Evolutionary conservation across 352 stramenopile species (phyloP).

Genomic region (Saprolegnia diclina): DNA sequence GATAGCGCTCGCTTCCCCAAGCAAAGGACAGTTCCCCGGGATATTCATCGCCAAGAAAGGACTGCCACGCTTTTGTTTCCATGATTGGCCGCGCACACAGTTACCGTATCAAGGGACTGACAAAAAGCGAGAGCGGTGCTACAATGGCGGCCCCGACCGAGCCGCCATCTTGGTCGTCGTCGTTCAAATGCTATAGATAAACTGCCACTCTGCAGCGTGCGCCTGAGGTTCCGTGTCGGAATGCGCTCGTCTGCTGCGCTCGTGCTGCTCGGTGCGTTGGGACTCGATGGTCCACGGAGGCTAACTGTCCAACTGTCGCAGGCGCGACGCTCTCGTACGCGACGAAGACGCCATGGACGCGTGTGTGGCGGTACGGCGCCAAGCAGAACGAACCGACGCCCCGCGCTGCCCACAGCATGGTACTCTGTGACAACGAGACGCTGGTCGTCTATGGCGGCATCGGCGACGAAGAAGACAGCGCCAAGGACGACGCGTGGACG

Average conservation of each 20-base stretch:
- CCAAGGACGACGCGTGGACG: conserved; percentile 20
- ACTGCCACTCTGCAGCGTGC: background rate
- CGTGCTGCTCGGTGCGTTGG: background rate
- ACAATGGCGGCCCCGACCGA: no score
- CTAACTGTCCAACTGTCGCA: no score
- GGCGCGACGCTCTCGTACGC: background rate
- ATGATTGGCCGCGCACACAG: no score
- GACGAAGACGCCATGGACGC: background rate
- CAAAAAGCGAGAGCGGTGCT: no score
- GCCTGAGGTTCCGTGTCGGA: background rate
- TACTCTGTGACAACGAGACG: background rate
- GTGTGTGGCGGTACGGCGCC: background rate
- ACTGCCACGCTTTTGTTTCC: no score
- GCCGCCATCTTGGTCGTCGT: no score
- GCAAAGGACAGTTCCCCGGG: no score
- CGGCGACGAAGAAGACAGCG: conserved; percentile 18
- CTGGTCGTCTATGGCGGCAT: conserved; percentile 19
- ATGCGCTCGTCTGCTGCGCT: background rate
- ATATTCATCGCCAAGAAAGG: no score
- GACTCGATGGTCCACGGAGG: no score
- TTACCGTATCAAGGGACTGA: no score
- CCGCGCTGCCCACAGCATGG: background rate
- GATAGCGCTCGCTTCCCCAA: no score
- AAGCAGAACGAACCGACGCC: background rate
- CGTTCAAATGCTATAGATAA: no score